Percentiles rank a stretch among this genome's conserved stretches.
Evolutionary conservation across 2,329 filamentous ascomycete species (phyloP).

Genomic region (Teratosphaeria gauchensis): DNA sequence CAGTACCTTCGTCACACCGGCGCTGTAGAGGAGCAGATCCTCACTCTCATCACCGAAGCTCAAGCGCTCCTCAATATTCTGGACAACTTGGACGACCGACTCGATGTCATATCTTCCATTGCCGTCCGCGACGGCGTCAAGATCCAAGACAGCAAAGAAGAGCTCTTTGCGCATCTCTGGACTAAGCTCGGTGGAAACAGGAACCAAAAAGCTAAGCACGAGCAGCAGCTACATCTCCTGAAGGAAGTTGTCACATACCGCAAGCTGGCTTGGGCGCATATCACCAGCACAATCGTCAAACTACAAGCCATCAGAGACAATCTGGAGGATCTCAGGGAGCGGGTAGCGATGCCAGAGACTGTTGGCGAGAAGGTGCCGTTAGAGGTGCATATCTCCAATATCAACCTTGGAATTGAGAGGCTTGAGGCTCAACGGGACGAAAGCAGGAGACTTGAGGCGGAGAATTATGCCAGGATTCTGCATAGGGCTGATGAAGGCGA

Average conservation of each 20-base stretch:
- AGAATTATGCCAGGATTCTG: conserved; percentile 17
- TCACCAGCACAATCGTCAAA: conserved; percentile 61
- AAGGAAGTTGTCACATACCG: conserved; percentile 57
- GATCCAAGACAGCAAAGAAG: conserved; percentile 50
- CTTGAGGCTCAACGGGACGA: conserved; percentile 55
- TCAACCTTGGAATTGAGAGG: conserved; percentile 62
- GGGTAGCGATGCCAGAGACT: conserved; percentile 57
- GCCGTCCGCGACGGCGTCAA: conserved; percentile 53
- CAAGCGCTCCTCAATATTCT: conserved; percentile 58
- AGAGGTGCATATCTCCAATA: conserved; percentile 64
- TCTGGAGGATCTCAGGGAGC: conserved; percentile 61
- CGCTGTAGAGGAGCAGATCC: conserved; percentile 60
- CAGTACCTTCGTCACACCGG: conserved; percentile 66
- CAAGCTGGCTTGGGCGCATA: conserved; percentile 54
- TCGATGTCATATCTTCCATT: conserved; percentile 61
- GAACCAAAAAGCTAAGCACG: conserved; percentile 49
- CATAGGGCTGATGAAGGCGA: conserved; percentile 11
- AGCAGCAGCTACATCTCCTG: conserved; percentile 55
- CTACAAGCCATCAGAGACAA: conserved; percentile 63
- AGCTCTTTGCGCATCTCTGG: conserved; percentile 62
- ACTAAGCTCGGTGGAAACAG: conserved; percentile 63
- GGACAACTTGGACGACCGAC: conserved; percentile 56
- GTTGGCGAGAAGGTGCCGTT: conserved; percentile 51
- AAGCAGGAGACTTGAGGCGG: conserved; percentile 19
- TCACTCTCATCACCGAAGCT: conserved; percentile 58